Conservation (phyloP, 331 rosid genomes). For the Telfairia occidentalis region DNA sequence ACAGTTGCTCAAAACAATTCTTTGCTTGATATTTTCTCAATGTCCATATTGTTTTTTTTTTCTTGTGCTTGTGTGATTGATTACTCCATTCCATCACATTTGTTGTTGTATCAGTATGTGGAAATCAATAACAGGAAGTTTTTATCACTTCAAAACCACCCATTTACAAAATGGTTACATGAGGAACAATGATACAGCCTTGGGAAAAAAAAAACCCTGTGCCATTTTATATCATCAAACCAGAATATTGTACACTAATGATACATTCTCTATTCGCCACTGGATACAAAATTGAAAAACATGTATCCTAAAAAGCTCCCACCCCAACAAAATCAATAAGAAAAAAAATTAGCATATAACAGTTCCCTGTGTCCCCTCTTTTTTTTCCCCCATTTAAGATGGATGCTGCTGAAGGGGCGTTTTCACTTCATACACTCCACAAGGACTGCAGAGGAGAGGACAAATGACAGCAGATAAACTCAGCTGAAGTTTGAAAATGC, state of each 20-base stretch:
- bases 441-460: not conserved
- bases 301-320: slow-evolving; percentile 5
- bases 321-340: slow-evolving; percentile 6
- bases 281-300: slow-evolving; percentile 9
- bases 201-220: not conserved
- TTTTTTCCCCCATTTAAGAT: not conserved
- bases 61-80: not conserved
- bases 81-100: not conserved
- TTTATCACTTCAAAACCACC: not conserved
- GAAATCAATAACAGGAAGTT: not conserved
- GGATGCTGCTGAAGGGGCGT: not conserved
- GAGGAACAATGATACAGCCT: not conserved
- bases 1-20: not conserved
- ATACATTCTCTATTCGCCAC: slow-evolving; percentile 30
- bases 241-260: slow-evolving; percentile 22
- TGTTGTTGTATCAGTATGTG: not conserved
- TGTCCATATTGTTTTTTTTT: slow-evolving; percentile 23
- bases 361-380: not conserved
- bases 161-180: not conserved
- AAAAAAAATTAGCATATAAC: not conserved
- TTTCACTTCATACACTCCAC: not conserved
- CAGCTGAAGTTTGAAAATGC: slow-evolving; percentile 45
- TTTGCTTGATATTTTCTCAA: slow-evolving; percentile 17
- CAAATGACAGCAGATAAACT: not conserved
- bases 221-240: slow-evolving; percentile 6